Evolutionary conservation across 2,329 filamentous ascomycete genomes (phyloP).

Genomic region (Diaporthe citriasiana): DNA sequence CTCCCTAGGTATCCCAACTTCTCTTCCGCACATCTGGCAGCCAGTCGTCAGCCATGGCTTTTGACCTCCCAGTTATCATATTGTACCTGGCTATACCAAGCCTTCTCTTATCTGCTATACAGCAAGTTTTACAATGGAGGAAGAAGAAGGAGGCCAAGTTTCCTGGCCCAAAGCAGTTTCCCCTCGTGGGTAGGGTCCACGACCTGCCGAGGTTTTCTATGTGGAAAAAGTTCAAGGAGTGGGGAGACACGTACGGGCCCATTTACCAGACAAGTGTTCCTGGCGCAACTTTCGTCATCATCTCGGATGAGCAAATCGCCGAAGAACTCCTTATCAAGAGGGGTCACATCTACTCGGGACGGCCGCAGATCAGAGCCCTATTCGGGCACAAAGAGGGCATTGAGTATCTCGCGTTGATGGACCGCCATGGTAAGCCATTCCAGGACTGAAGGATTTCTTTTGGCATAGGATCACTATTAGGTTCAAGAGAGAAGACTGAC

Average conservation of each 20-base stretch:
- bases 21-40: background rate
- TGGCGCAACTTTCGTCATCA: slow-evolving; percentile 58
- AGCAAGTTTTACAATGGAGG: slow-evolving; percentile 55
- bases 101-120: slow-evolving; percentile 57
- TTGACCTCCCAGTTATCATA: slow-evolving; percentile 51
- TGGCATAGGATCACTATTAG: background rate
- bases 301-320: slow-evolving; percentile 64
- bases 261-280: slow-evolving; percentile 60
- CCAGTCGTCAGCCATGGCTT: slow-evolving; percentile 52
- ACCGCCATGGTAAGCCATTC: slow-evolving; percentile 58
- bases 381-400: slow-evolving; percentile 64
- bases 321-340: slow-evolving; percentile 63
- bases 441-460: background rate
- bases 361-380: slow-evolving; percentile 64
- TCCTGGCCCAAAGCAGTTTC: slow-evolving; percentile 62
- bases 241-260: slow-evolving; percentile 58
- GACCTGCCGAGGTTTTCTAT: slow-evolving; percentile 61
- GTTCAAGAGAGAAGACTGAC: slow-evolving; percentile 1
- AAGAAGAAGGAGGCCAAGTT: slow-evolving; percentile 53
- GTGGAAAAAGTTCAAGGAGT: slow-evolving; percentile 67
- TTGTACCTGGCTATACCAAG: slow-evolving; percentile 62
- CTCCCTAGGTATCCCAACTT: background rate
- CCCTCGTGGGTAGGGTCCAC: slow-evolving; percentile 63
- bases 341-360: slow-evolving; percentile 64
- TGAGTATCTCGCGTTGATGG: slow-evolving; percentile 65